Evolutionary conservation across 768 basidiomycete species (phyloP).

Genomic region (Leccinum uliginosum): DNA sequence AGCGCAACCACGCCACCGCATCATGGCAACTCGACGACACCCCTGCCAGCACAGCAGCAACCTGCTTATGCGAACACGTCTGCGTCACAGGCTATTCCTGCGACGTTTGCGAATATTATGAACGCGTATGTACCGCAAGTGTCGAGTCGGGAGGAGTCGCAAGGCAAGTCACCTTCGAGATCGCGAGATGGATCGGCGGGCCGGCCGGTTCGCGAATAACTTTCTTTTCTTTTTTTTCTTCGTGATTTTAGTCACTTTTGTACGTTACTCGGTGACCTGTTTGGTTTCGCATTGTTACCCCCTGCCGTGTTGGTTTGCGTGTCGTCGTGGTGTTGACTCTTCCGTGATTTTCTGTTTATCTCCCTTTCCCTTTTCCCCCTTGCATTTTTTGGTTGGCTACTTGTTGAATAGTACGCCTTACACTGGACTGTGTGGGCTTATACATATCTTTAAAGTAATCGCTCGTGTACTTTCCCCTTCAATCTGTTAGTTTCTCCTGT

Average conservation of each 20-base stretch:
- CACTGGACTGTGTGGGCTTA: background rate
- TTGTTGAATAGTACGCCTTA: background rate
- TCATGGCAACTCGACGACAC: slow-evolving; percentile 8
- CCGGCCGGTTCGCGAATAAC: slow-evolving; percentile 15
- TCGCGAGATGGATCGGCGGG: slow-evolving; percentile 24
- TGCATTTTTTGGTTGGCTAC: background rate
- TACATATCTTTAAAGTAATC: slow-evolving; percentile 14
- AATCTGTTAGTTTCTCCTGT: background rate
- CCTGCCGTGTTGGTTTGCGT: background rate
- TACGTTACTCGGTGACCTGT: slow-evolving; percentile 1
- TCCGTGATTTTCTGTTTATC: background rate
- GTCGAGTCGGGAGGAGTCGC: slow-evolving; percentile 20
- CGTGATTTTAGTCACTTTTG: background rate
- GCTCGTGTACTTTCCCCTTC: background rate
- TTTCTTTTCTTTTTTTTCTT: background rate
- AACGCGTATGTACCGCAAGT: slow-evolving; percentile 52
- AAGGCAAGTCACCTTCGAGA: slow-evolving; percentile 24
- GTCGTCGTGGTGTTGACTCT: background rate
- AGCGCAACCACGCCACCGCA: slow-evolving; percentile 18
- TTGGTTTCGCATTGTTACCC: slow-evolving; percentile 1
- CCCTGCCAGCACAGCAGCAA: slow-evolving; percentile 14
- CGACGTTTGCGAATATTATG: slow-evolving; percentile 68
- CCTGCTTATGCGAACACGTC: slow-evolving; percentile 15
- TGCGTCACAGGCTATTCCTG: slow-evolving; percentile 35
- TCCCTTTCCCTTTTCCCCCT: background rate